These are phyloP conservation scores for Candida sp. DNA, from an alignment of 1,139 yeast genomes.

Conservation along the genomic window DNA sequence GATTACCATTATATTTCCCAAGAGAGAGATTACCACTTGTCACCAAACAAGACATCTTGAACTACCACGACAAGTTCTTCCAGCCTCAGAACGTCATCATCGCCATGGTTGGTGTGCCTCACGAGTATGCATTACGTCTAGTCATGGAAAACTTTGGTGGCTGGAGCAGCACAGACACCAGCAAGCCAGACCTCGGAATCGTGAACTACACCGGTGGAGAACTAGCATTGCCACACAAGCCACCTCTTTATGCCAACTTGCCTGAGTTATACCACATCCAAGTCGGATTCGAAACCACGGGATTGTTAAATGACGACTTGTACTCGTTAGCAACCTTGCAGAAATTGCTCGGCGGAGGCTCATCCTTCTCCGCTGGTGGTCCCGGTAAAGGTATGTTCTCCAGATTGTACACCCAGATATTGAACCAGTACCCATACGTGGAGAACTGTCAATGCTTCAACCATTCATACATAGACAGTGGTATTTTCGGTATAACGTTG, in stretches of 20 bases:
- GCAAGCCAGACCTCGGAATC: constrained; percentile 38
- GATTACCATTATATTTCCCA: constrained; percentile 87
- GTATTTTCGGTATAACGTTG: constrained; percentile 88
- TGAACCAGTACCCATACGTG: constrained; percentile 90
- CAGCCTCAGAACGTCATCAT: constrained; percentile 85
- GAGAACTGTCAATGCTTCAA: constrained; percentile 91
- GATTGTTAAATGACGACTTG: constrained; percentile 84
- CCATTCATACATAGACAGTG: constrained; percentile 90
- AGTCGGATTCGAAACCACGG: constrained; percentile 87
- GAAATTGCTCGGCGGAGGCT: constrained; percentile 96
- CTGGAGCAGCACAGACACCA: constrained; percentile 41
- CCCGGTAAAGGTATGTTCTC: constrained; percentile 99
- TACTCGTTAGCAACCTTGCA: constrained; percentile 93
- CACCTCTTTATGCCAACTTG: constrained; percentile 68
- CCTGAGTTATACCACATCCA: constrained; percentile 90
- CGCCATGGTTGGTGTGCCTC: constrained; percentile 88
- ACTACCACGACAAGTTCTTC: constrained; percentile 71
- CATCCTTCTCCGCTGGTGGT: constrained; percentile 98
- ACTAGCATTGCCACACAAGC: constrained; percentile 65
- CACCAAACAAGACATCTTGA: constrained; percentile 53
- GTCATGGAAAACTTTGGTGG: constrained; percentile 69
- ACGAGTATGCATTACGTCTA: constrained; percentile 67
- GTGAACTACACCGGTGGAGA: constrained; percentile 85
- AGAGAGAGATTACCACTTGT: constrained; percentile 64
- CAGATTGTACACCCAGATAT: constrained; percentile 86